A percentile compares a stretch with the other conserved stretches of the same genome.
Evolutionary conservation across 148 eudicot genomes (phyloP).

Genomic region (Heliamphora exappendiculata): DNA sequence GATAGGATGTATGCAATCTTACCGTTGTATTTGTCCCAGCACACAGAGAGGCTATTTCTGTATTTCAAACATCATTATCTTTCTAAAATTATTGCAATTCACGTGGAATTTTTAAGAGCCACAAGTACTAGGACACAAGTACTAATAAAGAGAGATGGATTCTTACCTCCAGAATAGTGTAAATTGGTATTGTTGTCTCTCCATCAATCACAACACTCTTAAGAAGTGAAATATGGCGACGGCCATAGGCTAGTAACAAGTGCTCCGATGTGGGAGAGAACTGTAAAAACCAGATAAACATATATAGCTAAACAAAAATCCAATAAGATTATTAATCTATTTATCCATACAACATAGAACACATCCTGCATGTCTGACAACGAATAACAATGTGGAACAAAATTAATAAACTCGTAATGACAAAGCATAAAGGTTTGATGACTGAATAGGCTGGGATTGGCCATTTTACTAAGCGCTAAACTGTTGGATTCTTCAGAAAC

Average conservation of each 20-base stretch:
- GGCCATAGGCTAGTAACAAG: conserved; percentile 92
- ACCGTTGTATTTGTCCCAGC: too few relatives aligned
- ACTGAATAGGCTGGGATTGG: background rate
- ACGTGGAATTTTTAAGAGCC: background rate
- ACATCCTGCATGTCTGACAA: background rate
- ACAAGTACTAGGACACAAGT: background rate
- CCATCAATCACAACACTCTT: conserved; percentile 90
- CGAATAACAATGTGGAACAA: background rate
- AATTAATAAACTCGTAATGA: background rate
- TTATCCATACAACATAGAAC: background rate
- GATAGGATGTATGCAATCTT: too few relatives aligned
- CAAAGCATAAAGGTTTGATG: background rate
- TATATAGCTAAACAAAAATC: background rate
- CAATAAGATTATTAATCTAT: background rate
- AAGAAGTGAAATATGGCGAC: conserved; percentile 94
- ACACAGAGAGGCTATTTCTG: too few relatives aligned
- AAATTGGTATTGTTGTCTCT: conserved; percentile 75
- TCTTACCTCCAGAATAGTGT: conserved; percentile 87
- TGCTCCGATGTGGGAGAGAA: conserved; percentile 99
- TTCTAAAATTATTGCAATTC: background rate
- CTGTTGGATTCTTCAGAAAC: background rate
- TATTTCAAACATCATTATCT: too few relatives aligned
- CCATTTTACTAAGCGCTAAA: background rate
- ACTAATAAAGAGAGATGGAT: background rate
- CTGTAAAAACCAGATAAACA: conserved; percentile 32